Percentiles rank a stretch among this genome's conserved stretches.
These are phyloP conservation scores for Laguncularia racemosa DNA, from an alignment of 345 rosid species.

Conservation along the genomic window DNA sequence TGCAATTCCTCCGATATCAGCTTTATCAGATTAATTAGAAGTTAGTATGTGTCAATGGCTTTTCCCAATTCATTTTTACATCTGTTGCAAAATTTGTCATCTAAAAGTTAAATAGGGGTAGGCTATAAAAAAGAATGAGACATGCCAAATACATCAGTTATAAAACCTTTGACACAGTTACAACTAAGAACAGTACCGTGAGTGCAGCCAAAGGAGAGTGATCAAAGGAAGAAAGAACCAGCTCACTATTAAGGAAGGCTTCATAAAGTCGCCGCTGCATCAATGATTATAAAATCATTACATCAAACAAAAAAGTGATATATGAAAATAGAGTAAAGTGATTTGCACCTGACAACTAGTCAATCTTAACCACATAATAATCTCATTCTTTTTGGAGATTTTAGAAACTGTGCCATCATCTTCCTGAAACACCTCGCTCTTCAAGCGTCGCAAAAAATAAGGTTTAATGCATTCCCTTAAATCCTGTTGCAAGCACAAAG, in stretches of 20 bases:
- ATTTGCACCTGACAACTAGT: constrained; percentile 74
- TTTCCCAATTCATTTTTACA: too few species aligned
- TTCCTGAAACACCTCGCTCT: constrained; percentile 74
- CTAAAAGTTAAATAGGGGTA: too few species aligned
- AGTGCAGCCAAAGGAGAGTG: constrained; percentile 97
- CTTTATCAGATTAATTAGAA: too few species aligned
- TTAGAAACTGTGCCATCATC: constrained; percentile 39
- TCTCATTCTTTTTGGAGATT: constrained; percentile 84
- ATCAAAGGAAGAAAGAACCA: constrained; percentile 92
- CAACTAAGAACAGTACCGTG: constrained; percentile 46
- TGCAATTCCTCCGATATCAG: too few species aligned
- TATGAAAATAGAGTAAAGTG: constrained; percentile 1
- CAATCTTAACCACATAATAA: constrained; percentile 87
- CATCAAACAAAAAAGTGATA: constrained; percentile 5
- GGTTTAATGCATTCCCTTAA: constrained; percentile 88
- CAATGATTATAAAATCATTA: constrained; percentile 6
- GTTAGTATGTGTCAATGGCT: too few species aligned
- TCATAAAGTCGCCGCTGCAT: constrained; percentile 77
- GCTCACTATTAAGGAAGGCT: constrained; percentile 84
- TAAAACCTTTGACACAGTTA: neutral
- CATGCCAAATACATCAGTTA: too few species aligned
- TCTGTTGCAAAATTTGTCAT: too few species aligned
- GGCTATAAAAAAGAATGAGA: too few species aligned
- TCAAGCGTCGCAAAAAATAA: constrained; percentile 85
- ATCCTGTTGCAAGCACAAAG: constrained; percentile 37